Percentiles rank a stretch among this genome's conserved stretches.
phyloP scores from a whole-genome alignment of 129 eudicot species.

The Pittosporum tobira region DNA sequence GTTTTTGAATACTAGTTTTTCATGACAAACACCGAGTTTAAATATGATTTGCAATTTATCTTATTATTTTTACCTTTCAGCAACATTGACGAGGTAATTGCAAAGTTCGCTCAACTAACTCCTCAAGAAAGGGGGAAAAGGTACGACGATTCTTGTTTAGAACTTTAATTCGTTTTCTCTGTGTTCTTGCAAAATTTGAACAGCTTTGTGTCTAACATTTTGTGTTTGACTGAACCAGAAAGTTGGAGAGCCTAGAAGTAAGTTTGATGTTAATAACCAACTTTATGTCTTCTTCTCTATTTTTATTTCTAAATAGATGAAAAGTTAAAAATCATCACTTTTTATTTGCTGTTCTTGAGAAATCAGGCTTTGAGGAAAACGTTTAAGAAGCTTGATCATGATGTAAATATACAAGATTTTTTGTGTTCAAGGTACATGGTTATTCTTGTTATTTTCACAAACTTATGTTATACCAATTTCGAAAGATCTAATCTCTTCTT shows the following conservation, averaged over 20 bases:
- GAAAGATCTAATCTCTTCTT: conserved; percentile 11
- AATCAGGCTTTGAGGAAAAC: conserved; percentile 77
- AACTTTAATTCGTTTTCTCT: not conserved
- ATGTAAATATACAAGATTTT: conserved; percentile 71
- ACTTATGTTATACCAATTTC: not conserved
- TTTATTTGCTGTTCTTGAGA: conserved; percentile 17
- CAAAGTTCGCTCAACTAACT: conserved; percentile 71
- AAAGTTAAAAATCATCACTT: not conserved
- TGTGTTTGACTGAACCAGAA: conserved; percentile 44
- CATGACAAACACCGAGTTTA: not conserved
- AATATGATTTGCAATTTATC: not conserved
- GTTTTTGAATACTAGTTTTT: no score
- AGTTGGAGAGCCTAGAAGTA: conserved; percentile 97
- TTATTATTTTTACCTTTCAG: conserved; percentile 25
- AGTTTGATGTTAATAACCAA: conserved; percentile 17
- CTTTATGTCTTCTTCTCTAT: not conserved
- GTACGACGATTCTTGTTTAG: conserved; percentile 16
- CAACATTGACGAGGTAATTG: conserved; percentile 74
- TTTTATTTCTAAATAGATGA: not conserved
- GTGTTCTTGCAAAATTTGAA: not conserved
- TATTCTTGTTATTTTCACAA: conserved; percentile 2
- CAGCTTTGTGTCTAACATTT: conserved; percentile 6
- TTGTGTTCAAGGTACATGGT: conserved; percentile 64
- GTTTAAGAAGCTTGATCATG: conserved; percentile 87
- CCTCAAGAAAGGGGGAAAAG: conserved; percentile 92